Base-by-base conservation (phyloP, 2,329 filamentous ascomycete genomes). In the Domatiomyces globalis region DNA sequence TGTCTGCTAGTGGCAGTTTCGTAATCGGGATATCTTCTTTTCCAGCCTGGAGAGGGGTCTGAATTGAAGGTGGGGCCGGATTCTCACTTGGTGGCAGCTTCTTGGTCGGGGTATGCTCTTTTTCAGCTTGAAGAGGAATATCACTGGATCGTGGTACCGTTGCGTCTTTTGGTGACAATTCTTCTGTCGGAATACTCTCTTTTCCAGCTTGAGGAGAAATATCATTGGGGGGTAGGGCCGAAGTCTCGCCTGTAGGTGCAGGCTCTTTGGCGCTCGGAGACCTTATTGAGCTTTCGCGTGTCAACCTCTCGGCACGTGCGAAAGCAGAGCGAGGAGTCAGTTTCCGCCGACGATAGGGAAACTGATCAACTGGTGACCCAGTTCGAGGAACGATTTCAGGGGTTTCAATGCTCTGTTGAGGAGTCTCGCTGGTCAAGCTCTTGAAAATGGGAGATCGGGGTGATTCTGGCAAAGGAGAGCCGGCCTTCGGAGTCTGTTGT, bases 221-320 rank as follows among this genome's bases (percentile, higher is more conserved):
- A 43, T 80, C 81, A 57, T 73, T 77, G 43, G 88, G 73, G 22
- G 84, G 81, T 51, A 86, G 79, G 18, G 83, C 74, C 27, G 92
- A 84, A 48, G 81, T 84, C 66, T 87, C 83, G 9, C 10, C 25
- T 45, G 19, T 27, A 45, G 9, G 19, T 10, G 19, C 29, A 10
- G 47, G 47, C 20, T 44, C 47, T 19, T 2, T 10, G 33, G 25
- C 10, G 47, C 47, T 18, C 7, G 25, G 9, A 12, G 47, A 49
- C 25, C 18, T 49, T 19, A 42, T n/a, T 15, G 47, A 43, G 15
- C n/a, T 43, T 39, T 49, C 19, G 2, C 29, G 47, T 17, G 47
- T 29, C 17, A 49, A 29, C 18, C 39, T 42, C 18, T 43, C 45
- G 20, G 27, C 45, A 10, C 29, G 22, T 15, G 45, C 45, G 8